Base-by-base conservation (phyloP, 768 basidiomycete genomes). In the Pleurotus eryngii region DNA sequence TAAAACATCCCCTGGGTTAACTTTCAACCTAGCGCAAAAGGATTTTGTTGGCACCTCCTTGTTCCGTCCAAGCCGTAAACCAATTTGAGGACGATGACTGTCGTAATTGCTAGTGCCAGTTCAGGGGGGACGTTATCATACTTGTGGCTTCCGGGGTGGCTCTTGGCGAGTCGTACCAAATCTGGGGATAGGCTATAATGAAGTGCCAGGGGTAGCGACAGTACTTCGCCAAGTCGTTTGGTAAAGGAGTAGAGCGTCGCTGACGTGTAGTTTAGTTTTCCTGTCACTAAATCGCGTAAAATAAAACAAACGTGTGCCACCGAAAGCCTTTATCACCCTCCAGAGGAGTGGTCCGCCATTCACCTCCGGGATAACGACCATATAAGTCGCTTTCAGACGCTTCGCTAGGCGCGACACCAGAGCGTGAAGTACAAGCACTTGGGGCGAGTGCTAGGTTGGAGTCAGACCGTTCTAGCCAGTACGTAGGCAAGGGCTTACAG, bases 11-110 rank as follows among this genome's bases (percentile, higher is more conserved):
- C 55, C 17, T 26, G 27, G 17, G 39, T 20, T 5, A 46, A 7
- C 17, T 46, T 14, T 11, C 11, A 26, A 46, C 5, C n/a, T 15
- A 14, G 30, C 17, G 24, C 12, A 46, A 46, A 24, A 30, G 22
- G 14, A 12, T 39, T 9, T 39, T 9, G 22, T 15, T 60, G 73
- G 58, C 66, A 85, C 89, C 90, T 81, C 54, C 64, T 56, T 60
- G 73, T 74, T 26, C 85, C 90, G 67, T 95, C 92, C 26, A 95
- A 66, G 0, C 93, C 95, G 64, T 95, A 95, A 22, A 86, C 81
- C 78, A 96, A 78, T 73, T 95, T 95, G 63, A 95, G 75, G 37
- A 86, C 84, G 9, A 92, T 77, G 11, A 94, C 76, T 48, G 81
- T 80, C 12, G 75, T 76, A 2, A 81, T 83, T 45, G 82, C 67